Conservation (phyloP, 2,329 filamentous ascomycete genomes). For the Nigrospora oryzae region DNA sequence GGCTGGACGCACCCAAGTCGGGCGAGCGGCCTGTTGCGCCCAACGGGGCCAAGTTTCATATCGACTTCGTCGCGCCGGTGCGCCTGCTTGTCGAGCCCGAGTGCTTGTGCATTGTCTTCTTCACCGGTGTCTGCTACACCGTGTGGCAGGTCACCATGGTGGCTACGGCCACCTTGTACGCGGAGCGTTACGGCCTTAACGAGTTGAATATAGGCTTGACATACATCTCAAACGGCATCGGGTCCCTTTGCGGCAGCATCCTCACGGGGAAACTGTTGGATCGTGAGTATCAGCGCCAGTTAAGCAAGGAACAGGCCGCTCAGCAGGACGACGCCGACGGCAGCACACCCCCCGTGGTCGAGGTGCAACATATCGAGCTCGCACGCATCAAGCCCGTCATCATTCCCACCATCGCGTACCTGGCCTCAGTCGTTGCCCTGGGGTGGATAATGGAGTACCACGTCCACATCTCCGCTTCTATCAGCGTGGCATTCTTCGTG, state of each 20-base stretch:
- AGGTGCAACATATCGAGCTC: slow-evolving; percentile 44
- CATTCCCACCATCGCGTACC: slow-evolving; percentile 44
- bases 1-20: slow-evolving; percentile 28
- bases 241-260: too few species aligned
- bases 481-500: slow-evolving; percentile 48
- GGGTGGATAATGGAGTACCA: slow-evolving; percentile 48
- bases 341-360: slow-evolving; percentile 36
- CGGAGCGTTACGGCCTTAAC: too few species aligned
- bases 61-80: slow-evolving; percentile 22
- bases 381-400: slow-evolving; percentile 46
- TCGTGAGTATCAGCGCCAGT: slow-evolving; percentile 51
- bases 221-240: too few species aligned
- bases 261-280: too few species aligned
- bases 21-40: too few species aligned
- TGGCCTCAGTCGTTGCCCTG: slow-evolving; percentile 43
- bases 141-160: too few species aligned
- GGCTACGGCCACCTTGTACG: too few species aligned
- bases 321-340: slow-evolving; percentile 50
- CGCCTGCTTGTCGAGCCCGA: slow-evolving; percentile 33
- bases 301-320: slow-evolving; percentile 54
- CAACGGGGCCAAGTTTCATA: too few species aligned
- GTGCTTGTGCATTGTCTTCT: slow-evolving; percentile 46
- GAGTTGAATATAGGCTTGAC: too few species aligned
- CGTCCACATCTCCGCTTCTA: slow-evolving; percentile 41
- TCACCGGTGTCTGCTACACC: too few species aligned